phyloP scores from a whole-genome alignment of 192 early-diverging fungal genomes.

The Oehlia diaphana region DNA sequence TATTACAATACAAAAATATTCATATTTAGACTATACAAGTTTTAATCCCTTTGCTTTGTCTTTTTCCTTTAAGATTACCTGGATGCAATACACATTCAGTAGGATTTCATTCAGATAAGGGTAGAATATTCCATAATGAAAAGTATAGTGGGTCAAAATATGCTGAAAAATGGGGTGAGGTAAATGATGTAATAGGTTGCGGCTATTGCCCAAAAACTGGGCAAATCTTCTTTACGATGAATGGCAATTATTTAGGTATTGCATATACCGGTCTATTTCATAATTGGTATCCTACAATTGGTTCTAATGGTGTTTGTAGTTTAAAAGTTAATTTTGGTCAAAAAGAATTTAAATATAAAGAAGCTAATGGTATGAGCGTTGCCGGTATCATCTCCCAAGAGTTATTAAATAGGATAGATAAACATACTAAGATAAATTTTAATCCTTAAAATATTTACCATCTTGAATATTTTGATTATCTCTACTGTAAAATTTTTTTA shows the following conservation, averaged over 20 bases:
- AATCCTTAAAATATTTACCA: no score
- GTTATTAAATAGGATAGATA: no score
- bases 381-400: no score
- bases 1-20: no score
- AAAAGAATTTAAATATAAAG: constrained; percentile 13
- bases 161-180: constrained; percentile 36
- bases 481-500: no score
- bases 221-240: neutral
- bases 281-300: constrained; percentile 45
- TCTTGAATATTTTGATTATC: no score
- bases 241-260: constrained; percentile 11
- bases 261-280: constrained; percentile 37
- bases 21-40: no score
- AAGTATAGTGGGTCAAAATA: constrained; percentile 34
- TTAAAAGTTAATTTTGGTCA: constrained; percentile 26
- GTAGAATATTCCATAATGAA: constrained; percentile 30
- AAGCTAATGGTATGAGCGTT: neutral
- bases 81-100: constrained; percentile 53
- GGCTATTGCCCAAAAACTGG: constrained; percentile 49
- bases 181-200: constrained; percentile 50
- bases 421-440: no score
- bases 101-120: constrained; percentile 45
- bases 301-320: constrained; percentile 47
- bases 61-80: constrained; percentile 5
- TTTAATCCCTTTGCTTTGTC: no score